Base-by-base conservation (phyloP, 331 rosid genomes). In the Pyracantha coccinea region DNA sequence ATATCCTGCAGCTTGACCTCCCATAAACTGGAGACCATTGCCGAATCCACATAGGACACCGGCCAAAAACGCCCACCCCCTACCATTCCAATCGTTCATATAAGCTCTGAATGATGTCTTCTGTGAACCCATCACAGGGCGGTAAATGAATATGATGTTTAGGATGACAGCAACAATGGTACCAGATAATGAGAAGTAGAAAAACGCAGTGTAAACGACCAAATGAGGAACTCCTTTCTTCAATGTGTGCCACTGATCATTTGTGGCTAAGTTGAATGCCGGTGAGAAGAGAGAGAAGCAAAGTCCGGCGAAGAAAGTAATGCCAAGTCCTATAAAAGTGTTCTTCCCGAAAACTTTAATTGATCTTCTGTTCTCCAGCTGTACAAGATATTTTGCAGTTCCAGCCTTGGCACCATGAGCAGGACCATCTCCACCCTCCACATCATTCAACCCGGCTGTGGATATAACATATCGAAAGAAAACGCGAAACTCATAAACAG, bases 1-100 rank as follows among this genome's bases (percentile, higher is more conserved):
- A 80, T 91, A 93, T 28, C 98, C 98, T 27, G 98, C 98, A 62
- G 97, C 97, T 75, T 93, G 88, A 52, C 98, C 98, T 38, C 98
- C 98, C 98, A 93, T 93, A 60, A 93, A 91, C 64, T 93, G 97
- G 62, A 93, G 91, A 8, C 98, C 98, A 68, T 93, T 91, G 6
- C 98, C 98, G 55, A 91, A 93, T 6, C 98, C 98, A 57, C 98
- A 93, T 66, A 93, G 86, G 8, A 91, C 19, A 27, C 98, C 96
- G 15, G 98, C 97, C 84, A 93, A 78, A 6, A 93, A 38, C 65
- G 98, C 96, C 98, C 91, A 93, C 23, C 92, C 97, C 80, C 98
- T 86, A 27, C 98, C 98, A 64, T 93, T 57, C 96, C 97, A 89
- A 50, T 93, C 97, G 7, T 54, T 67, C 80, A 89, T 55, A 77